Evolutionary conservation across 345 rosid species (phyloP).

Genomic region (Moricandia moricandioides): DNA sequence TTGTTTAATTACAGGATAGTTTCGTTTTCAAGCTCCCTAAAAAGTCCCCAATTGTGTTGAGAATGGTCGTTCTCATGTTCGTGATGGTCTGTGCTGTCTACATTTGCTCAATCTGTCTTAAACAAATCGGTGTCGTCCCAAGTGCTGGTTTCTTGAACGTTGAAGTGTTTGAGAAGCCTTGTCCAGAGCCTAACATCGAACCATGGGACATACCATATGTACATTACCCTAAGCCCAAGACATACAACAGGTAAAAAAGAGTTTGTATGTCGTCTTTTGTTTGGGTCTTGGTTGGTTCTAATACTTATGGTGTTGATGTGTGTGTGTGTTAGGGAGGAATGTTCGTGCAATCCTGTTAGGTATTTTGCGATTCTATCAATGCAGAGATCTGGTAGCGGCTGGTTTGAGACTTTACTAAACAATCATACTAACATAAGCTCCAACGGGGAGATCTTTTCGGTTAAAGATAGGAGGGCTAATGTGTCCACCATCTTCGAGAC

Average conservation of each 20-base stretch:
- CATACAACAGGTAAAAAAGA: conserved; percentile 64
- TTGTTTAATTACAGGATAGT: conserved; percentile 55
- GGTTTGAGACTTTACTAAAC: conserved; percentile 95
- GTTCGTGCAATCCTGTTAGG: conserved; percentile 85
- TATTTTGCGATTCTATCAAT: conserved; percentile 92
- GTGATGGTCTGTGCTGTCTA: conserved; percentile 80
- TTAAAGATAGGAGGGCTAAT: conserved; percentile 84
- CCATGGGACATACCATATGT: conserved; percentile 94
- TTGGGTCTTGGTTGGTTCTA: not conserved
- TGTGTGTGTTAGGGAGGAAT: conserved; percentile 63
- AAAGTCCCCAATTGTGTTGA: conserved; percentile 75
- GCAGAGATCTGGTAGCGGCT: conserved; percentile 99
- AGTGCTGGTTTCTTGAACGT: conserved; percentile 50
- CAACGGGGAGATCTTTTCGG: conserved; percentile 93
- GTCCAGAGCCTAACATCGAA: conserved; percentile 70
- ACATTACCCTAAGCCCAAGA: conserved; percentile 80
- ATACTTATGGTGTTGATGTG: not conserved
- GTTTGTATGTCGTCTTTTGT: not conserved
- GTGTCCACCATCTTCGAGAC: conserved; percentile 67
- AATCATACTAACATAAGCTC: conserved; percentile 97
- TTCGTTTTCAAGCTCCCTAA: conserved; percentile 68
- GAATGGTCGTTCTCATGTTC: conserved; percentile 77
- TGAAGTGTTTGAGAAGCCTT: conserved; percentile 55
- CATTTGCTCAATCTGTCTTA: conserved; percentile 77
- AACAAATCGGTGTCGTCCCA: conserved; percentile 60